Percentiles rank a stretch among this genome's conserved stretches.
Conservation (phyloP, 805 yeast genomes). For the Myxozyma udenii region DNA sequence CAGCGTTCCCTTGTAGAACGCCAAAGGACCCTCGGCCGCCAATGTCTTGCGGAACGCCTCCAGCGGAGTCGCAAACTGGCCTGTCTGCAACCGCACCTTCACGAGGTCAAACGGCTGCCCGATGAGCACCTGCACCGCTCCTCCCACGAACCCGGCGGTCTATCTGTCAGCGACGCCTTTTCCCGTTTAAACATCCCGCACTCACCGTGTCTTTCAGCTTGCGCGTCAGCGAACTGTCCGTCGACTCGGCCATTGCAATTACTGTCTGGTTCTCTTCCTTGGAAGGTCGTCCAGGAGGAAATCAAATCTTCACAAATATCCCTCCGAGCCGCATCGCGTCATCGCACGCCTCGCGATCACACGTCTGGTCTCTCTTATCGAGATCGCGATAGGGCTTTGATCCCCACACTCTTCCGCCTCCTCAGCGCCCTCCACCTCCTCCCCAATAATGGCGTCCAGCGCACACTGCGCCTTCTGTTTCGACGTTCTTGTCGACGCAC, state of each 20-base stretch:
- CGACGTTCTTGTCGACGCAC: conserved; percentile 22
- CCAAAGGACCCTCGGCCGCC: conserved; percentile 76
- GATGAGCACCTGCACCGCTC: conserved; percentile 54
- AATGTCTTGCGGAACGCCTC: conserved; percentile 68
- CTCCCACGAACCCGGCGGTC: conserved; percentile 54
- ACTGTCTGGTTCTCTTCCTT: neutral
- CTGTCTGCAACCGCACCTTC: conserved; percentile 88
- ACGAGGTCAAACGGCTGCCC: conserved; percentile 47
- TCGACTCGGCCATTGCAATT: conserved; percentile 21
- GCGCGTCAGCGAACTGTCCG: conserved; percentile 35
- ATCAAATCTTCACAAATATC: too few relatives aligned
- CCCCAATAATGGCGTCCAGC: conserved; percentile 29
- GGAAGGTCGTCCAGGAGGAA: too few relatives aligned
- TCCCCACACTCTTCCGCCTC: too few relatives aligned
- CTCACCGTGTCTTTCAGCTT: conserved; percentile 51
- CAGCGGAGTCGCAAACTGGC: conserved; percentile 64
- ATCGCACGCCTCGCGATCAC: neutral
- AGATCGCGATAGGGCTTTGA: too few relatives aligned
- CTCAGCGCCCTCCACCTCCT: too few relatives aligned
- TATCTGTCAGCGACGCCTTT: too few relatives aligned
- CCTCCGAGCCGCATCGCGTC: neutral
- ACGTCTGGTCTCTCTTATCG: neutral
- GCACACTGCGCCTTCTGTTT: conserved; percentile 33
- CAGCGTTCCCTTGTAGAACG: conserved; percentile 89
- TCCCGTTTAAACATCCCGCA: conserved; percentile 23